Evolutionary conservation across 2,329 filamentous ascomycete genomes (phyloP).

Genomic region (Salinomyces thailandicus): DNA sequence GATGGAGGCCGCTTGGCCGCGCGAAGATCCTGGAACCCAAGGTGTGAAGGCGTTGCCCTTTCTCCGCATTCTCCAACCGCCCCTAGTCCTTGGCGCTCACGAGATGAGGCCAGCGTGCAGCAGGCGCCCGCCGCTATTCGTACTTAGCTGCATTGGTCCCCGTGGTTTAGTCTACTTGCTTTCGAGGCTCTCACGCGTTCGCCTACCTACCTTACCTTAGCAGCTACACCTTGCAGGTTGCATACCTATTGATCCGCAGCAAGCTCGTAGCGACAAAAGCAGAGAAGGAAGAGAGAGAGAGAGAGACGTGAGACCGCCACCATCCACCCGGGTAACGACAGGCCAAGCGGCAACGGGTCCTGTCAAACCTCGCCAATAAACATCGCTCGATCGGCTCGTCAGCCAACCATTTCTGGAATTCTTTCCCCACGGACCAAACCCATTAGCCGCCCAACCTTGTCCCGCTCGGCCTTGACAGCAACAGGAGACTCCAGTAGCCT

Average conservation of each 20-base stretch:
- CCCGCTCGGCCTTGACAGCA: too few species aligned
- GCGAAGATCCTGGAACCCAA: neutral
- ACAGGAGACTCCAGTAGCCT: too few species aligned
- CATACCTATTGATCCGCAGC: too few species aligned
- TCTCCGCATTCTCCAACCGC: constrained; percentile 11
- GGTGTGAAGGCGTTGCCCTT: neutral
- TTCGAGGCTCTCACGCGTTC: neutral
- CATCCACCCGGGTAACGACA: too few species aligned
- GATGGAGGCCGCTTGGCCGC: too few species aligned
- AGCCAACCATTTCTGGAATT: too few species aligned
- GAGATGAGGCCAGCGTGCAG: constrained; percentile 2
- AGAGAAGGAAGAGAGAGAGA: too few species aligned
- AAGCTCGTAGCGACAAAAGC: too few species aligned
- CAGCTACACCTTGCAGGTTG: neutral
- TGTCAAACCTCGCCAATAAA: constrained; percentile 7
- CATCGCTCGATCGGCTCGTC: neutral
- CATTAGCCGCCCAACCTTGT: too few species aligned
- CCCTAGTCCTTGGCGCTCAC: constrained; percentile 7
- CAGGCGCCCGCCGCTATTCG: neutral
- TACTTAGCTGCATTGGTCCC: constrained; percentile 6
- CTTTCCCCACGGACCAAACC: too few species aligned
- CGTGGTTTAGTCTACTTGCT: neutral
- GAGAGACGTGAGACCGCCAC: too few species aligned
- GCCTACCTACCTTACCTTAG: too few species aligned
- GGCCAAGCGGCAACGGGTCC: neutral